Evolutionary conservation across 1,139 yeast genomes (phyloP).

Genomic region (Yamadazyma epiphylla): DNA sequence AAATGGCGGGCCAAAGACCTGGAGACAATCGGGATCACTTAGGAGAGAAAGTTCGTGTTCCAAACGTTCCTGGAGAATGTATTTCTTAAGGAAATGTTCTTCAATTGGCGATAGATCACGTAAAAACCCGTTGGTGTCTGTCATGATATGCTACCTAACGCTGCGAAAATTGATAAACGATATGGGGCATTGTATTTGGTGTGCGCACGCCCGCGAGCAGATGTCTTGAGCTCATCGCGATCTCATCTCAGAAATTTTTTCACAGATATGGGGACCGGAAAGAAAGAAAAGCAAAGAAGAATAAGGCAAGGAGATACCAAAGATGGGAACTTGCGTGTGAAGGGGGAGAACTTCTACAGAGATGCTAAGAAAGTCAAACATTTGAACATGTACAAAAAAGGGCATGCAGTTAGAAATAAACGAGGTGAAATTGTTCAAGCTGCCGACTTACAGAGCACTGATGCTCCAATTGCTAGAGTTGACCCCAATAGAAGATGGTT

Average conservation of each 20-base stretch:
- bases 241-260: no score
- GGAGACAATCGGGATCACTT: slow-evolving; percentile 56
- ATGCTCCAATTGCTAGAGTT: slow-evolving; percentile 86
- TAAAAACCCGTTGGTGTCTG: slow-evolving; percentile 10
- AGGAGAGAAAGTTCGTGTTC: slow-evolving; percentile 57
- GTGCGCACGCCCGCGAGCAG: no score
- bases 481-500: slow-evolving; percentile 98
- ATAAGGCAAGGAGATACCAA: slow-evolving; percentile 75
- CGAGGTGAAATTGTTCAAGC: slow-evolving; percentile 84
- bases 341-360: slow-evolving; percentile 94
- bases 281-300: slow-evolving; percentile 87
- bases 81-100: slow-evolving; percentile 84
- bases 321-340: slow-evolving; percentile 89
- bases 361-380: slow-evolving; percentile 92
- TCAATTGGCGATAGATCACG: slow-evolving; percentile 48
- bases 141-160: no score
- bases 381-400: slow-evolving; percentile 88
- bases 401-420: slow-evolving; percentile 82
- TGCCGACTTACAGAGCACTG: slow-evolving; percentile 84
- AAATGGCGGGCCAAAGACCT: slow-evolving; percentile 75
- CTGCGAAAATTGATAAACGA: no score
- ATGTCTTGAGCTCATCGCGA: no score
- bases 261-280: slow-evolving; percentile 87
- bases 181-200: no score
- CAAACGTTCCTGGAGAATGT: slow-evolving; percentile 60